These are phyloP conservation scores for Phallus indusiatus DNA, from an alignment of 768 basidiomycete species.

Conservation along the genomic window DNA sequence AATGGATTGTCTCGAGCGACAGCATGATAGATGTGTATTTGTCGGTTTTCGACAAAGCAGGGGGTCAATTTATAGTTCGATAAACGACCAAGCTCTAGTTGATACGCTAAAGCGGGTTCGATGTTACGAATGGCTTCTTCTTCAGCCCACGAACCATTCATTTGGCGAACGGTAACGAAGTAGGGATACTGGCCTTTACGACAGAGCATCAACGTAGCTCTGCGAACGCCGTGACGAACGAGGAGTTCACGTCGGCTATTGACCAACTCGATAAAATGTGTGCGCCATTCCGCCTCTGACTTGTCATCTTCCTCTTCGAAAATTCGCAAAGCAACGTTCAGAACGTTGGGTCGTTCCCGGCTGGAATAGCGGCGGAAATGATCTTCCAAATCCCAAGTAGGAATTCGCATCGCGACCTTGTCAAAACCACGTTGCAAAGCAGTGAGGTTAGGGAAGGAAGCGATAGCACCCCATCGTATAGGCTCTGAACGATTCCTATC, in stretches of 20 bases:
- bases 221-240: constrained; percentile 72
- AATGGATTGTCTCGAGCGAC: constrained; percentile 93
- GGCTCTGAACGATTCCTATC: constrained; percentile 81
- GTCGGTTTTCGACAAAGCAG: constrained; percentile 93
- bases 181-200: constrained; percentile 85
- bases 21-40: constrained; percentile 96
- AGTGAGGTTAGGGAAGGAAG: constrained; percentile 73
- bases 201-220: constrained; percentile 87
- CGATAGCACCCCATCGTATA: constrained; percentile 81
- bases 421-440: constrained; percentile 66
- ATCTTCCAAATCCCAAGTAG: constrained; percentile 61
- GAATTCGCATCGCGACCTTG: constrained; percentile 63
- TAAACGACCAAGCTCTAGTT: constrained; percentile 91
- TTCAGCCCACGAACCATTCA: constrained; percentile 73
- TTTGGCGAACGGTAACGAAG: constrained; percentile 84
- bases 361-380: constrained; percentile 62
- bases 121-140: constrained; percentile 96
- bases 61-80: constrained; percentile 96
- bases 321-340: constrained; percentile 88
- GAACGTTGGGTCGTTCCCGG: constrained; percentile 78
- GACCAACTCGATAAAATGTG: constrained; percentile 59
- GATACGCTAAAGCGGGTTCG: constrained; percentile 96
- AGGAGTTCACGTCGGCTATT: constrained; percentile 60
- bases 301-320: constrained; percentile 75
- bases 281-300: constrained; percentile 67